Evolutionary conservation across 176 grass and related monocot species (phyloP), one percentile per base, ranked within the genome.

Genomic region (sorghum (Sorghum bicolor)): DNA sequence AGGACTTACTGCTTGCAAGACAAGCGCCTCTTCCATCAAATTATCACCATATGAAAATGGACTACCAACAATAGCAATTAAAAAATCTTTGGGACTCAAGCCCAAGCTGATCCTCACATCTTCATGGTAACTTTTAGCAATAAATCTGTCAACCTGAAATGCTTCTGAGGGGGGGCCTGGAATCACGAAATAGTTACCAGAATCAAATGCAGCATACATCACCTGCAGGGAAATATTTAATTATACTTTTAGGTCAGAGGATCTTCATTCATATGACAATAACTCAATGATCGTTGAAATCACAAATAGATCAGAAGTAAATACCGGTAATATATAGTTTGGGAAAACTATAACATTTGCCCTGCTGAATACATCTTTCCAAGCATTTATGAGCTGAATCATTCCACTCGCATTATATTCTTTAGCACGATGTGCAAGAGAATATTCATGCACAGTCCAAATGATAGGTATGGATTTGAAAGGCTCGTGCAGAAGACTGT

Each of bases 401-500:
- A 89, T 88, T 33, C 87, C 89, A 82, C 86, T 93, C 19, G 84
- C 84, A 72, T 87, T 83, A 80, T 96, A 99, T 83, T 80, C 74
- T 85, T 32, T 79, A 67, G 89, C 24, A 73, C 82, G 79, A 88
- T 86, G 65, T 36, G 91, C 93, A 19, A 96, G 91, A 25, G 92
- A 92, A 78, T 34, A 89, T 81, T 96, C 97, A 52, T 92, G 89
- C 64, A 99, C 89, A 25, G 89, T 99, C 97, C 97, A 99, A 85
- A 99, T 93, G 75, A 99, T 80, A 84, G 97, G 97, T 77, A 99
- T 67, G 75, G 91, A 94, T 94, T 92, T 96, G 89, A 99, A 99
- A 87, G 97, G 97, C 80, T 99, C 97, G 67, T 96, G 97, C 83
- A 88, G 77, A 85, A 99, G 88, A 89, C 97, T 99, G 93, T 82